phyloP scores from a whole-genome alignment of 257 asterid genomes.

The Fraxinus excelsior region DNA sequence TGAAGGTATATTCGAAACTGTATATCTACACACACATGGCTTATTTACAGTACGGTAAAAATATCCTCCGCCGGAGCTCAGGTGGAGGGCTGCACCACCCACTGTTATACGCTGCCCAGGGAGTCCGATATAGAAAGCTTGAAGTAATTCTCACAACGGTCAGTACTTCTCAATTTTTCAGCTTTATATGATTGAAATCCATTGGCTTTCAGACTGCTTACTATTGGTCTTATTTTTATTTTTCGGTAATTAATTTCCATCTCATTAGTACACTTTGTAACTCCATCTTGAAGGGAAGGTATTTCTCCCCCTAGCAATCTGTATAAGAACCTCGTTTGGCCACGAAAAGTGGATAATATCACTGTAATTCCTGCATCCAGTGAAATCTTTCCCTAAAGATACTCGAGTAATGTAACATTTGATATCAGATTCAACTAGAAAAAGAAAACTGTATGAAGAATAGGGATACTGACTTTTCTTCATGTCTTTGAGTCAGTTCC shows the following conservation, averaged over 20 bases:
- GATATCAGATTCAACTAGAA: no score
- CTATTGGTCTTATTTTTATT: not conserved
- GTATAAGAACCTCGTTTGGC: not conserved
- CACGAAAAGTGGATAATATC: not conserved
- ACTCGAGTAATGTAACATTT: not conserved
- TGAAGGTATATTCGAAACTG: not conserved
- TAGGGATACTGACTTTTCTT: not conserved
- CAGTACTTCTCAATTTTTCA: constrained; percentile 1
- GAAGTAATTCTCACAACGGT: constrained; percentile 53
- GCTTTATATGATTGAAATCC: not conserved
- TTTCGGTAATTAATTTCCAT: not conserved
- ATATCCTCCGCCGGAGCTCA: constrained; percentile 26
- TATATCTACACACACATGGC: constrained; percentile 26
- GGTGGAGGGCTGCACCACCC: constrained; percentile 37
- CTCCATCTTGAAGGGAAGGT: not conserved
- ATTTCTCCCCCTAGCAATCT: not conserved
- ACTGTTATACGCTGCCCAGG: constrained; percentile 38
- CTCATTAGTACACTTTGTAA: not conserved
- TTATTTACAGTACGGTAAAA: constrained; percentile 29
- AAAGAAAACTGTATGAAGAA: no score
- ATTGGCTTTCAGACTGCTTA: not conserved
- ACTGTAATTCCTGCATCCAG: not conserved
- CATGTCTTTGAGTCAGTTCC: not conserved
- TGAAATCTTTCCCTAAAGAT: not conserved
- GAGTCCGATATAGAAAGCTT: constrained; percentile 45